A percentile compares a stretch with the other conserved stretches of the same genome.
Conservation (phyloP, 371 early-diverging fungal species). For the Parasitella parasitica region DNA sequence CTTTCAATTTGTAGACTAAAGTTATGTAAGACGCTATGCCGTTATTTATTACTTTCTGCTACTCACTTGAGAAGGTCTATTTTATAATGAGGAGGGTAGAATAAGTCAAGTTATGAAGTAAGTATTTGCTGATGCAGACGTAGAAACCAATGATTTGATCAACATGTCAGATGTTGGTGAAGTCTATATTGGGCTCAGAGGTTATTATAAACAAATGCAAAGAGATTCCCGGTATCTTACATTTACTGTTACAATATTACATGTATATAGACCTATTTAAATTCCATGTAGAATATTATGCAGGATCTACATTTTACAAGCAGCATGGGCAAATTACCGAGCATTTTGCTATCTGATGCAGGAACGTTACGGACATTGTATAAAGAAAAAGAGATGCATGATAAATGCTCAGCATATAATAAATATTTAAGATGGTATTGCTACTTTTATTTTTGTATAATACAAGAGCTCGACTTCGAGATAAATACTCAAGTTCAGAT, state of each 20-base stretch:
- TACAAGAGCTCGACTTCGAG: constrained; percentile 46
- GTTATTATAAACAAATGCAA: constrained; percentile 33
- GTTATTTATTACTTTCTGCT: constrained; percentile 25
- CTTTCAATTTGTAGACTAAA: constrained; percentile 52
- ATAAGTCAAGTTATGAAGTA: constrained; percentile 44
- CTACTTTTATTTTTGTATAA: constrained; percentile 42
- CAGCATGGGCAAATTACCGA: constrained; percentile 40
- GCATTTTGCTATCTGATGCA: constrained; percentile 49
- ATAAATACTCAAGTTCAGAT: constrained; percentile 46
- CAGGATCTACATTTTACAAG: constrained; percentile 28
- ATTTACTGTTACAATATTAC: constrained; percentile 51
- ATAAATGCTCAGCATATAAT: not conserved
- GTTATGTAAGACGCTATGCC: constrained; percentile 49
- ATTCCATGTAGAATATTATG: constrained; percentile 38
- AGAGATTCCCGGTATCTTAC: constrained; percentile 45
- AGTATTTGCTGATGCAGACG: constrained; percentile 27
- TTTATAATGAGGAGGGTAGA: constrained; percentile 40
- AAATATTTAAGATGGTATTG: constrained; percentile 26
- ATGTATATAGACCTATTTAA: constrained; percentile 62
- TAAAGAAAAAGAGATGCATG: not conserved
- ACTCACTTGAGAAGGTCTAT: constrained; percentile 39
- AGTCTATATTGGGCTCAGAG: constrained; percentile 15
- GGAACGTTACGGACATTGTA: constrained; percentile 34
- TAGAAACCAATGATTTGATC: constrained; percentile 26
- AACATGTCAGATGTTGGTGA: constrained; percentile 39